Percentiles rank a stretch among this genome's conserved stretches.
phyloP scores from a whole-genome alignment of 352 stramenopile genomes.

The Phytopythium ostracodes region DNA sequence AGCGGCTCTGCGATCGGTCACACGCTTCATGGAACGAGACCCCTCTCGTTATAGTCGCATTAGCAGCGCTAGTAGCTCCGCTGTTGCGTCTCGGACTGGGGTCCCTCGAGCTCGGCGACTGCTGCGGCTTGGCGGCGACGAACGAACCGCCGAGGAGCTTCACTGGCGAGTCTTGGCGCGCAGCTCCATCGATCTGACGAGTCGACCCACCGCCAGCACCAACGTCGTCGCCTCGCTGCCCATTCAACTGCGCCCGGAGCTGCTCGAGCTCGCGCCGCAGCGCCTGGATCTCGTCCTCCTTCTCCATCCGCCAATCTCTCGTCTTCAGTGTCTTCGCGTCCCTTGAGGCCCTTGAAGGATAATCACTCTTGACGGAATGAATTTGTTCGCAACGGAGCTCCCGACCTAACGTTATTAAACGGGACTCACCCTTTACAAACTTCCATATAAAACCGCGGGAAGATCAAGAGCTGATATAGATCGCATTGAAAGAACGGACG shows the following conservation, averaged over 20 bases:
- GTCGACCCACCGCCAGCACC: neutral
- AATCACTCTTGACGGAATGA: conserved; percentile 5
- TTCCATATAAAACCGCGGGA: neutral
- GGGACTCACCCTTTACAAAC: neutral
- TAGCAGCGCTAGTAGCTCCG: neutral
- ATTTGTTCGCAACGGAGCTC: neutral
- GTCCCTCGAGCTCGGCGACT: neutral
- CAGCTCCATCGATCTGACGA: neutral
- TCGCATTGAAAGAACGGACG: too few species aligned
- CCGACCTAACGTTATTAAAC: neutral
- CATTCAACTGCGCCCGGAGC: conserved; percentile 36
- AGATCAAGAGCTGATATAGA: too few species aligned
- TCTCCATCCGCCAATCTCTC: conserved; percentile 1
- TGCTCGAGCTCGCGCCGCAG: conserved; percentile 51
- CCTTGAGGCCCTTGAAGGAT: conserved; percentile 2
- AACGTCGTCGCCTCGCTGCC: conserved; percentile 35
- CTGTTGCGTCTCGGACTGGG: neutral
- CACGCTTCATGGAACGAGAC: neutral
- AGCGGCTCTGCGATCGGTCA: neutral
- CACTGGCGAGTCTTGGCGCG: neutral
- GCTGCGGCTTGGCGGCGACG: neutral
- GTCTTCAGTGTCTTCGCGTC: neutral
- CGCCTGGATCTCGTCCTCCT: conserved; percentile 40
- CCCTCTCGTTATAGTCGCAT: neutral
- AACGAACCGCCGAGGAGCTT: neutral